These are phyloP conservation scores for Escallonia herrerae DNA, from an alignment of 129 eudicot genomes.

Conservation along the genomic window DNA sequence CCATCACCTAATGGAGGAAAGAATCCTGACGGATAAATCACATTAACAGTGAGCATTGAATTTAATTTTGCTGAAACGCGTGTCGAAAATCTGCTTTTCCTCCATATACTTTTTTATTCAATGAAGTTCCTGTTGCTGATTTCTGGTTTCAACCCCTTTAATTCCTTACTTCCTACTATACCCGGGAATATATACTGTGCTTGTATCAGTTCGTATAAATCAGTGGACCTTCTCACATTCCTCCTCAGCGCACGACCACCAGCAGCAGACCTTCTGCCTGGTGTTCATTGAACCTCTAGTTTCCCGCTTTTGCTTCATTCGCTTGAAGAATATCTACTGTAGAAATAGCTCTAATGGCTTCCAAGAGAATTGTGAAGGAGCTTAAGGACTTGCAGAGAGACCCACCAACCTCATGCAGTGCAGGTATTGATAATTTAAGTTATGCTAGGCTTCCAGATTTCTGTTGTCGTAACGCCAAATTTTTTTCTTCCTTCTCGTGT, in stretches of 20 bases:
- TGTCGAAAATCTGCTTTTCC: background rate
- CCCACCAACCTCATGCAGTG: conserved; percentile 40
- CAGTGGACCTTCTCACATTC: conserved; percentile 6
- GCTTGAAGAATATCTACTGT: background rate
- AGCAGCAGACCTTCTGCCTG: background rate
- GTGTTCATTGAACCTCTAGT: background rate
- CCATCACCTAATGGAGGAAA: background rate
- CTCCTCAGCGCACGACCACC: background rate
- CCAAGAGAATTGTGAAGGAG: conserved; percentile 33
- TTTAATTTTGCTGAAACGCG: conserved; percentile 4
- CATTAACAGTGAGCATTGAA: background rate
- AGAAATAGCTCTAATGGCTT: conserved; percentile 20
- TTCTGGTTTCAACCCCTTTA: background rate
- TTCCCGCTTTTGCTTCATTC: background rate
- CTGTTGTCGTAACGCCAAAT: too few species aligned
- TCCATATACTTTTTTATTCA: background rate
- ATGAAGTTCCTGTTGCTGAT: background rate
- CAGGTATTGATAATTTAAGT: conserved; percentile 10
- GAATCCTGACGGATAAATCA: background rate
- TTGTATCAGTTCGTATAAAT: background rate
- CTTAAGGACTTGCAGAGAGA: conserved; percentile 37
- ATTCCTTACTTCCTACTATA: conserved; percentile 19
- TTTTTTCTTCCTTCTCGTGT: background rate
- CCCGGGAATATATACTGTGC: conserved; percentile 9
- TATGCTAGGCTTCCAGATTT: background rate